Evolutionary conservation across 495 filamentous ascomycete genomes (phyloP), one percentile per base, ranked within the genome.

Genomic region (Aspergillus nanangensis): DNA sequence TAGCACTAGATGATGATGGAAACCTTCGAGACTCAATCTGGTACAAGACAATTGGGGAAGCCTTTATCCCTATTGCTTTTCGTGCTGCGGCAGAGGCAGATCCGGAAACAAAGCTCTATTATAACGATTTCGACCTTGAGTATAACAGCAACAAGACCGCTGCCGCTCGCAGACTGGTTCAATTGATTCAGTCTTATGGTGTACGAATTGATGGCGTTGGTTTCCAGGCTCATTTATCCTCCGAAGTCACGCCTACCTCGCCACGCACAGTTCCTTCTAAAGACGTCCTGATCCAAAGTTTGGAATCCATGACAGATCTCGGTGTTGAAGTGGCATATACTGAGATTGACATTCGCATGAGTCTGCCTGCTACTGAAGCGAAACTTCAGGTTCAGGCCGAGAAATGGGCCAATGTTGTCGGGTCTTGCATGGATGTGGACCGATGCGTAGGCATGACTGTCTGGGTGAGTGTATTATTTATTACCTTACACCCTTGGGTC

Each of bases 291-390:
- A 39, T 18, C n/a, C 14, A 10, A 19, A 19, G 20, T 41, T 11
- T 27, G n/a, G 11, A 41, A 27, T 13, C 11, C 3, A 10, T 41
- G 3, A 17, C 38, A 10, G 38, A 41, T 14, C 38, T 41, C 4
- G 38, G 38, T n/a, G 10, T 41, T 4, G 38, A 41, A 27, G 38
- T 25, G 10, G 9, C 38, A 13, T n/a, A n/a, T 27, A 41, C 38
- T 9, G 38, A 41, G 38, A 11, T 41, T 3, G 38, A 41, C 17
- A 27, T 41, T 21, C 22, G 18, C 22, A 41, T 41, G 13, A 9
- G 13, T 13, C 13, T 17, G 8, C 38, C 38, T 21, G 25, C 18
- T 13, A 41, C 18, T 13, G 19, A 23, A 14, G 38, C 18, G 14
- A 14, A 41, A n/a, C 18, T 27, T 3, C 19, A 23, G 38, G 19